phyloP scores from a whole-genome alignment of 768 basidiomycete genomes.

The Podaxis sp. region DNA sequence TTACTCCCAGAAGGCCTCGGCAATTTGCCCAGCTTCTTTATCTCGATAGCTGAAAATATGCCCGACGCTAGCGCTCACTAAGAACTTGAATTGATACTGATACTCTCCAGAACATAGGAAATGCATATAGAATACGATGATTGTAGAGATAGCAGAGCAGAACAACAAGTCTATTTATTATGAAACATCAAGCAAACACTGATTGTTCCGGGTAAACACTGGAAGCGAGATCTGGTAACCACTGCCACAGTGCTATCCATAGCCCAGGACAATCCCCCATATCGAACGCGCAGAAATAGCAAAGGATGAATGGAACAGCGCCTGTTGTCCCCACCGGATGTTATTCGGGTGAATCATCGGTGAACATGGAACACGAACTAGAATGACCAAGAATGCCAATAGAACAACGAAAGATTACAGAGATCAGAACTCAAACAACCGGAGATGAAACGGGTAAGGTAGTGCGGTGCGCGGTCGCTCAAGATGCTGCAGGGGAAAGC shows the following conservation, averaged over 20 bases:
- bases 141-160: slow-evolving; percentile 5
- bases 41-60: neutral
- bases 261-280: slow-evolving; percentile 13
- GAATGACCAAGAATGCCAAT: slow-evolving; percentile 14
- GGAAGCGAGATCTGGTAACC: slow-evolving; percentile 13
- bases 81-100: neutral
- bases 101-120: neutral
- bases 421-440: slow-evolving; percentile 14
- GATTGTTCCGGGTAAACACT: slow-evolving; percentile 12
- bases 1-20: slow-evolving; percentile 9
- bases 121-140: slow-evolving; percentile 5
- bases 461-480: slow-evolving; percentile 12
- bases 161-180: slow-evolving; percentile 12
- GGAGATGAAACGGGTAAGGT: slow-evolving; percentile 18
- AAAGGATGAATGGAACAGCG: slow-evolving; percentile 8
- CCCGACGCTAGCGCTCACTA: neutral
- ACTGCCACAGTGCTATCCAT: slow-evolving; percentile 14
- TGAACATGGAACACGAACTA: slow-evolving; percentile 12
- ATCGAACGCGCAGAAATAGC: slow-evolving; percentile 11
- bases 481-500: slow-evolving; percentile 23
- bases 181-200: slow-evolving; percentile 11
- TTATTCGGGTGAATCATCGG: slow-evolving; percentile 3
- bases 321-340: slow-evolving; percentile 6
- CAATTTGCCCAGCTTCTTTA: neutral
- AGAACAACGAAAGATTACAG: slow-evolving; percentile 15